Evolutionary conservation across 495 filamentous ascomycete species (phyloP), one percentile per base, ranked within the genome.

Genomic region (Xylaria bambusicola): DNA sequence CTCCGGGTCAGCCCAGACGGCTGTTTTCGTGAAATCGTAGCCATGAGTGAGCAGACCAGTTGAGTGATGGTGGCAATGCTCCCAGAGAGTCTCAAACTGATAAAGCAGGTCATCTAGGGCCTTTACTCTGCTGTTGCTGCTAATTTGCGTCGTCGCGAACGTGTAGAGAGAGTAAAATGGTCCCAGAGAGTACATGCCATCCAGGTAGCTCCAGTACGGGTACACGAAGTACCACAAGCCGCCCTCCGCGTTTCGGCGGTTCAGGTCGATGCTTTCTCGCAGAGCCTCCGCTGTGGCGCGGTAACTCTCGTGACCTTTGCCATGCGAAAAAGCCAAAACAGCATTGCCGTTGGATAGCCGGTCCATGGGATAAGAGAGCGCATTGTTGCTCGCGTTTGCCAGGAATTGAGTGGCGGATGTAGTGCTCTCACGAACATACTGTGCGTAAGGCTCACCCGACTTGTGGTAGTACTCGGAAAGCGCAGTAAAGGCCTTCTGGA

Each of bases 11-110:
- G 84, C 83, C 84, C 84, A 87, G 0, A 76, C 68, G 2, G 82
- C 81, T 1, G 61, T 77, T 41, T 71, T 73, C 2, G 73, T 72
- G 18, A 76, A 79, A 48, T 86, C 84, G 62, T 86, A 86, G 5
- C 84, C 84, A 62, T 87, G 84, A 20, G 72, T 71, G 3, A 87
- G 69, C 6, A 86, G 71, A 0, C 76, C 76, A 0, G 73, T 74
- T 1, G 66, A 67, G 12, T 67, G 40, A 64, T 84, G 73, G 18
- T 69, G 64, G 31, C 75, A 80, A 52, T 82, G 81, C 12, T 33
- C 45, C 71, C 82, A 80, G 23, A 84, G 63, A 2, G 84, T 73
- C 15, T 77, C 71, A 15, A 86, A 76, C 71, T 86, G 81, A 23
- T 67, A 66, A 23, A 77, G 64, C 63, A 85, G 78, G 56, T 83